Percentiles rank a stretch among this genome's conserved stretches.
Conservation (phyloP, 202 grass and related monocot genomes). For the Schoenoplectus tabernaemontani region DNA sequence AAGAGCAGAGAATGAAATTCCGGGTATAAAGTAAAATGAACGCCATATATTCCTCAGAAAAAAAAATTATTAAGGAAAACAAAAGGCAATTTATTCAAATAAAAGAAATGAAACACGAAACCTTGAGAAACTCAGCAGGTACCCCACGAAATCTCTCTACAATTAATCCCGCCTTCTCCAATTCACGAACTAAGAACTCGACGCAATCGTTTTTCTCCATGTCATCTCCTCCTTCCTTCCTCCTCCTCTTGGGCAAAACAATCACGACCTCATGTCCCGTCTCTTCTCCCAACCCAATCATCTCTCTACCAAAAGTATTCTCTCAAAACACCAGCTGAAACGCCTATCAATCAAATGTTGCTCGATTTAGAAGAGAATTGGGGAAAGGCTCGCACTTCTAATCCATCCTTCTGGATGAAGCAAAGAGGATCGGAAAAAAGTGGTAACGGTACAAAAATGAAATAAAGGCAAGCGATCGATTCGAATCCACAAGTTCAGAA, state of each 20-base stretch:
- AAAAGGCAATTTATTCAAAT: neutral
- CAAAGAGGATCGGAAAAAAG: neutral
- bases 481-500: neutral
- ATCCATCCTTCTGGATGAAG: neutral
- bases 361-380: neutral
- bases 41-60: neutral
- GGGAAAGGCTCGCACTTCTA: neutral
- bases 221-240: neutral
- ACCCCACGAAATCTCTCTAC: constrained; percentile 67
- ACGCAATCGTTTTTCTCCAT: constrained; percentile 41
- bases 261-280: constrained; percentile 65
- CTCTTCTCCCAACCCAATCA: constrained; percentile 30
- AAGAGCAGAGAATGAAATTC: neutral
- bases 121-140: constrained; percentile 88
- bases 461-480: neutral
- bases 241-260: constrained; percentile 68
- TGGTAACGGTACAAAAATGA: constrained; percentile 8
- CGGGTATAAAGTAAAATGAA: neutral
- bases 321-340: neutral
- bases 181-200: constrained; percentile 47
- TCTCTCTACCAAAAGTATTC: neutral
- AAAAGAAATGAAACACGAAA: constrained; percentile 13
- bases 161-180: constrained; percentile 58
- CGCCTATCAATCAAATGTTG: neutral
- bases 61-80: neutral